Conservation (phyloP, 805 yeast species). For the Suhomyces sp. region DNA sequence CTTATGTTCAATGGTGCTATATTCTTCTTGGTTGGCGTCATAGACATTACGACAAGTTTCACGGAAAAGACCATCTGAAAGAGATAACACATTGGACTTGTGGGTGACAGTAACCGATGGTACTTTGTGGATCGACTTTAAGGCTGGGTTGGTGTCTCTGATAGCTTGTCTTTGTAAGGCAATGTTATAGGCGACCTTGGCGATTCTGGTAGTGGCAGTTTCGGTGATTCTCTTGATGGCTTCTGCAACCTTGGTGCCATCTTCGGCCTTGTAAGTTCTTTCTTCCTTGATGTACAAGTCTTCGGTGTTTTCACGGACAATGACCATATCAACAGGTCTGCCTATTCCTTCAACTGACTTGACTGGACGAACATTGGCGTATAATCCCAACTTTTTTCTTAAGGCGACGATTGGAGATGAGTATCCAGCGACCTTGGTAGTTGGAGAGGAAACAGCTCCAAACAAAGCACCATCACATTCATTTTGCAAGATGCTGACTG, state of each 20-base stretch:
- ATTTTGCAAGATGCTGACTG: slow-evolving; percentile 70
- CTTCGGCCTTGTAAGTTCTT: slow-evolving; percentile 64
- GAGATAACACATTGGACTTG: slow-evolving; percentile 91
- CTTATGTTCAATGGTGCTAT: slow-evolving; percentile 63
- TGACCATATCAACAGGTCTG: slow-evolving; percentile 93
- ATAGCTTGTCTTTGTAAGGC: slow-evolving; percentile 87
- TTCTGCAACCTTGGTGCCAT: slow-evolving; percentile 91
- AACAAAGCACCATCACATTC: slow-evolving; percentile 97
- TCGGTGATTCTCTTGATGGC: slow-evolving; percentile 96
- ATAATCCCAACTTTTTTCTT: slow-evolving; percentile 90
- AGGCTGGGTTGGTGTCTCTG: slow-evolving; percentile 54
- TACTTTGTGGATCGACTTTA: slow-evolving; percentile 32
- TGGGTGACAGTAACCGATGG: slow-evolving; percentile 90
- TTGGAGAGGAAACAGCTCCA: slow-evolving; percentile 96
- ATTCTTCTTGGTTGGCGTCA: slow-evolving; percentile 56
- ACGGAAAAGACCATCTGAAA: slow-evolving; percentile 93
- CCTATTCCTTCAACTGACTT: slow-evolving; percentile 85
- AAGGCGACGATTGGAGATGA: slow-evolving; percentile 99
- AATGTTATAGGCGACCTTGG: slow-evolving; percentile 87
- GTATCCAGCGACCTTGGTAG: slow-evolving; percentile 91
- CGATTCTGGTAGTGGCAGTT: slow-evolving; percentile 79
- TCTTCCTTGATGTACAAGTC: slow-evolving; percentile 96
- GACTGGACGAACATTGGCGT: slow-evolving; percentile 97
- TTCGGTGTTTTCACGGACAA: slow-evolving; percentile 98
- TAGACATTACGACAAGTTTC: slow-evolving; percentile 72